Percentiles rank a stretch among this genome's conserved stretches.
Conservation (phyloP, 2,329 filamentous ascomycete genomes). For the Ophiostoma ulmi region DNA sequence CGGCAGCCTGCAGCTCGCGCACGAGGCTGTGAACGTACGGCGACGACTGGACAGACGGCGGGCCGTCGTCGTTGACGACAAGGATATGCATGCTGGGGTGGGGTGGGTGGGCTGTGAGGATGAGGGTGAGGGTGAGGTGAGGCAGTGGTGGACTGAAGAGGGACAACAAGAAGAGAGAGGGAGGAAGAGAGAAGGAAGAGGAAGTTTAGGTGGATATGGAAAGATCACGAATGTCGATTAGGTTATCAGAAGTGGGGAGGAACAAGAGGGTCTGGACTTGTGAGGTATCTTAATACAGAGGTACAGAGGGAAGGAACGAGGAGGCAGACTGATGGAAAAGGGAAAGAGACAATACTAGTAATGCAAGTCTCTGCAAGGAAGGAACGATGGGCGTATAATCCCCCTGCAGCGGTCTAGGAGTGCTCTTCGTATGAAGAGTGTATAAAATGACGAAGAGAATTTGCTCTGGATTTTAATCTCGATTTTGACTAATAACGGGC, state of each 20-base stretch:
- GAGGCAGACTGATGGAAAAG: background rate
- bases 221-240: slow-evolving; percentile 13
- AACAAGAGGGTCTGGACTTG: background rate
- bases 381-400: background rate
- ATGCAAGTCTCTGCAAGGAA: background rate
- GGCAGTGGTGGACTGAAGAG: background rate
- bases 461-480: background rate
- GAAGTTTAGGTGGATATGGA: background rate
- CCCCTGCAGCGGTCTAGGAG: slow-evolving; percentile 9
- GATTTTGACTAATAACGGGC: background rate
- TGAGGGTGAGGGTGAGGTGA: background rate
- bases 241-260: slow-evolving; percentile 11
- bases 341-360: slow-evolving; percentile 4
- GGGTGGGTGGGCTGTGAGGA: background rate
- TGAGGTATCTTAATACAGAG: background rate
- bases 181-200: background rate
- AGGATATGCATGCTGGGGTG: slow-evolving; percentile 54
- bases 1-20: slow-evolving; percentile 62
- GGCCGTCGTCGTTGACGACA: slow-evolving; percentile 75
- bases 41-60: slow-evolving; percentile 70
- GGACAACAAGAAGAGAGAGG: background rate
- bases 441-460: background rate
- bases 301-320: background rate
- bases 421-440: background rate
- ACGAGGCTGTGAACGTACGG: slow-evolving; percentile 76